These are phyloP conservation scores for Capsicum rhomboideum DNA, from an alignment of 257 asterid genomes.

Conservation along the genomic window DNA sequence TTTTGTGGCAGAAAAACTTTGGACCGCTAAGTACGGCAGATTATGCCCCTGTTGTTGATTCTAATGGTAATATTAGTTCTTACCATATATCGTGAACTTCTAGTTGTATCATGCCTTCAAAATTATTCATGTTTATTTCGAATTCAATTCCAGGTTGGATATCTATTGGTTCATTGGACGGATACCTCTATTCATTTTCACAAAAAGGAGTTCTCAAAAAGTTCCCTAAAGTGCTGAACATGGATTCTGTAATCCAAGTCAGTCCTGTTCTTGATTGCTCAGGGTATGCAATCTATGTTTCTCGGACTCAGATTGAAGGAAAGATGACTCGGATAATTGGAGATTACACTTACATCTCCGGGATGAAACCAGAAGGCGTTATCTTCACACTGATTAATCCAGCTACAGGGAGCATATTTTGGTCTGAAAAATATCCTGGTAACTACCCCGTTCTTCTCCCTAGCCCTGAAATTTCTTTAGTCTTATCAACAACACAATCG, in stretches of 20 bases:
- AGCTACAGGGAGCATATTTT: constrained; percentile 44
- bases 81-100: background rate
- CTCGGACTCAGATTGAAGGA: constrained; percentile 71
- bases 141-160: constrained; percentile 67
- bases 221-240: constrained; percentile 37
- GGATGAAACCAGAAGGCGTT: constrained; percentile 59
- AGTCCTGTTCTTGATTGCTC: constrained; percentile 82
- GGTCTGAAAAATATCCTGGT: constrained; percentile 71
- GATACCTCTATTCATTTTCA: constrained; percentile 81
- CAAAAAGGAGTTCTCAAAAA: constrained; percentile 50
- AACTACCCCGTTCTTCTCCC: background rate
- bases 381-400: constrained; percentile 52
- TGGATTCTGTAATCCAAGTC: constrained; percentile 56
- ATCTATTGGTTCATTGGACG: constrained; percentile 85
- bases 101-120: background rate
- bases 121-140: background rate
- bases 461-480: background rate
- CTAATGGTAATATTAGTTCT: constrained; percentile 43
- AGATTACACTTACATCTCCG: constrained; percentile 51
- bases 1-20: constrained; percentile 60
- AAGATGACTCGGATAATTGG: constrained; percentile 36
- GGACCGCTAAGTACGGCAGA: constrained; percentile 71
- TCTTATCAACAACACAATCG: background rate
- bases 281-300: constrained; percentile 57
- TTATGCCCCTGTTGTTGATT: constrained; percentile 67